These are phyloP conservation scores for Ascomycota sp. DNA, from an alignment of 2,329 filamentous ascomycete genomes.

Conservation along the genomic window DNA sequence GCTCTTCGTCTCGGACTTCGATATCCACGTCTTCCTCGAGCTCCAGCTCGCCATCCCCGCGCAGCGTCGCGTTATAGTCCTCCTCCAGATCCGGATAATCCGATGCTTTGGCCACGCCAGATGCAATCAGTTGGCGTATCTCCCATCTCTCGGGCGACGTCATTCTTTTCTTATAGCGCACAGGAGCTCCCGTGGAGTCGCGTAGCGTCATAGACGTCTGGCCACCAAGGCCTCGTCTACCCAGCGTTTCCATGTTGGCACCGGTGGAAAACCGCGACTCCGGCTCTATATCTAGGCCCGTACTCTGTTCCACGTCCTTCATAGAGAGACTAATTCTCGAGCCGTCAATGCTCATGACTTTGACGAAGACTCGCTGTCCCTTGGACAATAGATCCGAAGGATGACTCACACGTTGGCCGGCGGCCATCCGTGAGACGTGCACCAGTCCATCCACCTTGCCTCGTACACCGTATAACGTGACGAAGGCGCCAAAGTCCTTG, in stretches of 20 bases:
- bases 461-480: conserved; percentile 67
- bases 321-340: conserved; percentile 71
- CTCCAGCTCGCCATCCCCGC: conserved; percentile 69
- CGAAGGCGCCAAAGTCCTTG: conserved; percentile 90
- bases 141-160: conserved; percentile 96
- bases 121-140: conserved; percentile 86
- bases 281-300: conserved; percentile 62
- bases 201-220: conserved; percentile 13
- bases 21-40: conserved; percentile 95
- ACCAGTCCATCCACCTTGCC: conserved; percentile 85
- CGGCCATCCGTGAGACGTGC: conserved; percentile 72
- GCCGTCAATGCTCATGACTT: conserved; percentile 70
- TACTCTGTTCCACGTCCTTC: conserved; percentile 88
- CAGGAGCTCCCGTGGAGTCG: conserved; percentile 20
- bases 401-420: conserved; percentile 71
- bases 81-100: conserved; percentile 91
- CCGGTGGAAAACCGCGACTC: conserved; percentile 63
- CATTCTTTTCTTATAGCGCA: conserved; percentile 65
- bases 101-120: conserved; percentile 73
- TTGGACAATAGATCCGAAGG: conserved; percentile 67
- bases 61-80: conserved; percentile 72
- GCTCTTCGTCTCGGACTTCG: conserved; percentile 86
- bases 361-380: conserved; percentile 75
- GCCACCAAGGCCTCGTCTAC: conserved; percentile 36
- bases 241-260: conserved; percentile 68